Percentiles rank a stretch among this genome's conserved stretches.
These are phyloP conservation scores for Apiotrichum veenhuisii DNA, from an alignment of 1,284 basidiomycete genomes.

Conservation along the genomic window DNA sequence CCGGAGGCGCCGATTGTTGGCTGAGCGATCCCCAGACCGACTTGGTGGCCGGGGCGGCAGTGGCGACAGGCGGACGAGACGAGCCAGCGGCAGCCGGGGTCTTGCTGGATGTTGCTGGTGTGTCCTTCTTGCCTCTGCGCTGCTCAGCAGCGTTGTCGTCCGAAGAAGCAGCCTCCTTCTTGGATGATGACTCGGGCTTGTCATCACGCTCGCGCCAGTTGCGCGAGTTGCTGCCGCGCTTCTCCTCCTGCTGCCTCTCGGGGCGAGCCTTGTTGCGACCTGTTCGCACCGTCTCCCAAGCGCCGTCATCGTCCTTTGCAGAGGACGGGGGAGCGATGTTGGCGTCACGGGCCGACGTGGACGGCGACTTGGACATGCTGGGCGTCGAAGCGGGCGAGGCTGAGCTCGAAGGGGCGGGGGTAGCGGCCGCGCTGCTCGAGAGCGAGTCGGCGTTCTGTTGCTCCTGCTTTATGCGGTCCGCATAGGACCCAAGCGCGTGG, in stretches of 20 bases:
- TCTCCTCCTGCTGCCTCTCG: constrained; percentile 23
- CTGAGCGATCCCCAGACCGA: background rate
- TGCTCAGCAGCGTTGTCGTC: constrained; percentile 1
- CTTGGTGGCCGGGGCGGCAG: background rate
- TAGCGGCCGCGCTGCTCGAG: background rate
- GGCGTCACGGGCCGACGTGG: background rate
- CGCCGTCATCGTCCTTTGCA: constrained; percentile 10
- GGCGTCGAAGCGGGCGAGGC: constrained; percentile 5
- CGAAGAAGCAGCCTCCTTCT: constrained; percentile 4
- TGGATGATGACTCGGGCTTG: constrained; percentile 7
- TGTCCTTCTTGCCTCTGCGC: constrained; percentile 15
- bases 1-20: background rate
- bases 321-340: background rate
- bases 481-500: constrained; percentile 46
- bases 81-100: background rate
- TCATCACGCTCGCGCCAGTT: constrained; percentile 23
- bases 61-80: background rate
- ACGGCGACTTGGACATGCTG: background rate
- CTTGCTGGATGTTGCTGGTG: background rate
- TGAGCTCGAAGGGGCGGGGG: constrained; percentile 8
- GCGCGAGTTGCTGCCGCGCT: constrained; percentile 34
- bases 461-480: constrained; percentile 40
- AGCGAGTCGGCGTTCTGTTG: constrained; percentile 3
- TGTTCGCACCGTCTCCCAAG: constrained; percentile 17
- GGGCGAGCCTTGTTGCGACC: constrained; percentile 14